phyloP scores from a whole-genome alignment of 2,329 filamentous ascomycete species.

The Colletotrichum camelliae region DNA sequence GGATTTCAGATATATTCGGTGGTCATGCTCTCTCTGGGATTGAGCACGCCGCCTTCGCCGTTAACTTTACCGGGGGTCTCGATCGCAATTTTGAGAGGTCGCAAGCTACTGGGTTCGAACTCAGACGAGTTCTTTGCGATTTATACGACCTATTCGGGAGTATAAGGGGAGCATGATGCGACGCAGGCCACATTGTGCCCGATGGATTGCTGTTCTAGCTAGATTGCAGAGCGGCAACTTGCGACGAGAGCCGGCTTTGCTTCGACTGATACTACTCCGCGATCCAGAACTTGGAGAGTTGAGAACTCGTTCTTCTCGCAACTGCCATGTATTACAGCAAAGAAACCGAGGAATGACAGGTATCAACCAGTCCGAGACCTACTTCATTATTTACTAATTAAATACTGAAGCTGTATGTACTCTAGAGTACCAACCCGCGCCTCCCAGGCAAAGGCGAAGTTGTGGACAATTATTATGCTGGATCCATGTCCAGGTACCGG shows the following conservation, averaged over 20 bases:
- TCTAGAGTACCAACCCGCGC: neutral
- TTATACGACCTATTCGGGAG: neutral
- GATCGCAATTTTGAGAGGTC: neutral
- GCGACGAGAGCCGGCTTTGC: too few species aligned
- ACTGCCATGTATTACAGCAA: neutral
- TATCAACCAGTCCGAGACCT: neutral
- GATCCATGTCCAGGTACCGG: neutral
- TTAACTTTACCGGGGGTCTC: neutral
- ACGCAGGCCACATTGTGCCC: neutral
- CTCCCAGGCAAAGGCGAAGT: neutral
- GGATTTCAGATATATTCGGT: neutral
- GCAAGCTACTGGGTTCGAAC: neutral
- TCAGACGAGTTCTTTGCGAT: neutral
- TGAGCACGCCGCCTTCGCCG: neutral
- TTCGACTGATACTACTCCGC: too few species aligned
- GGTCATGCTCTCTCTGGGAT: neutral
- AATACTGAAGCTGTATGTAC: neutral
- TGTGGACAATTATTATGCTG: neutral
- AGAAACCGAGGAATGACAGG: neutral
- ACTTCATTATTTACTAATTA: neutral
- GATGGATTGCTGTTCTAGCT: neutral
- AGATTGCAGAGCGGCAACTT: neutral
- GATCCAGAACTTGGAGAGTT: too few species aligned
- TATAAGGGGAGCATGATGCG: neutral
- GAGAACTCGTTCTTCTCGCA: neutral